Evolutionary conservation across 1,284 basidiomycete genomes (phyloP), one percentile per base, ranked within the genome.

Genomic region (Ceratobasidium sp.): DNA sequence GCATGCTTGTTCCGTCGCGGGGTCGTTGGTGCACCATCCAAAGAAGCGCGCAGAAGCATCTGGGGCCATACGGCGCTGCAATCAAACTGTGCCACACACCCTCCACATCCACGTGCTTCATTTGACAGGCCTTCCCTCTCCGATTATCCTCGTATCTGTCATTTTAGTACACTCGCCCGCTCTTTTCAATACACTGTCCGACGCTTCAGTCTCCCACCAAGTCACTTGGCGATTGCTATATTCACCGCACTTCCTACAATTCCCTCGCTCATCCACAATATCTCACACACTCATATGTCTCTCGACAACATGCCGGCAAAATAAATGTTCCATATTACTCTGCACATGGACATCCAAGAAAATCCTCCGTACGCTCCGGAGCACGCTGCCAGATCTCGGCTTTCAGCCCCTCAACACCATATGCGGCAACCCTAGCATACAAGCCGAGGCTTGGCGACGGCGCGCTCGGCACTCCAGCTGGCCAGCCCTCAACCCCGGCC

Each of bases 1-100:
- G 26, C 73, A 75, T 75, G 73, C 73, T 75, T 65, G 73, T 75
- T 75, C 73, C 61, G 61, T 75, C 63, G 73, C 51, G 35, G 53
- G 61, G 60, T 56, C 17, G 61, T 65, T 75, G 71, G 71, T 63
- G 73, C 73, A 65, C 26, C 42, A 53, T 42, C 66, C 51, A 39
- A 73, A 73, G 69, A 47, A 63, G 60, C 37, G 6, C 56, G 17
- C 26, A 37, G 73, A 66, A 75, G 73, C 73, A 63, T 28, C 47
- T 31, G 51, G 63, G 53, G 28, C 68, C 73, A 75, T 51, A 75
- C 73, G 73, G 61, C 63, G 3, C 61, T 47, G 63, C 58, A 53
- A 74, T 74, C 73, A 65, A 65, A 26, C 35, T 10, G 73, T 56
- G 73, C 42, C 56, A 47, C 67, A n/a, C n/a, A 71, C 49, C 45